Percentiles rank a stretch among this genome's conserved stretches.
phyloP scores from a whole-genome alignment of 495 filamentous ascomycete genomes.

The Amniculicola lignicola region DNA sequence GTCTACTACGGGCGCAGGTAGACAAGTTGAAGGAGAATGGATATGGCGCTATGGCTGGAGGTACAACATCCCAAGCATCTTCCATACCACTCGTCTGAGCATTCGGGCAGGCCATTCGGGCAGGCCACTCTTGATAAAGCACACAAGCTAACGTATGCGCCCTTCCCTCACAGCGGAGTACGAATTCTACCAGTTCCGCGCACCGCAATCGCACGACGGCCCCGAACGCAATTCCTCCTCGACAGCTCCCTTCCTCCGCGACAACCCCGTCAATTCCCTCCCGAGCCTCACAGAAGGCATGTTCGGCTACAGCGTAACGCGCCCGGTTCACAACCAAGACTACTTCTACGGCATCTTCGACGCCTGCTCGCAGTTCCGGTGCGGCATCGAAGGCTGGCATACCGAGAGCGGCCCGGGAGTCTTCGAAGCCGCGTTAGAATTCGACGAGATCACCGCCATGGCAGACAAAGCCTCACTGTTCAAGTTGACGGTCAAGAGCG shows the following conservation, averaged over 20 bases:
- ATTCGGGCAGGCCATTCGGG: slow-evolving; percentile 1
- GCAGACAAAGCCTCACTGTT: slow-evolving; percentile 88
- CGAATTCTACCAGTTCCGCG: slow-evolving; percentile 93
- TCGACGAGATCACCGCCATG: slow-evolving; percentile 77
- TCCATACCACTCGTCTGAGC: not conserved
- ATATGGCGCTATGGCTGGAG: slow-evolving; percentile 86
- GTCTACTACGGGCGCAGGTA: slow-evolving; percentile 63
- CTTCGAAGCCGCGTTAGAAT: slow-evolving; percentile 91
- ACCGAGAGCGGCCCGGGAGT: slow-evolving; percentile 95
- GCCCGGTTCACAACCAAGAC: slow-evolving; percentile 86
- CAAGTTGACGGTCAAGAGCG: slow-evolving; percentile 85
- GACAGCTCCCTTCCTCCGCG: slow-evolving; percentile 67
- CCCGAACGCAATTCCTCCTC: slow-evolving; percentile 62
- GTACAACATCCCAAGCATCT: slow-evolving; percentile 48
- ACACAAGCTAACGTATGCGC: slow-evolving; percentile 2
- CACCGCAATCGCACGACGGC: slow-evolving; percentile 51
- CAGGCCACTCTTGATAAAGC: not conserved
- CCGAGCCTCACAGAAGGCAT: slow-evolving; percentile 89
- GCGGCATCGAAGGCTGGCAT: slow-evolving; percentile 93
- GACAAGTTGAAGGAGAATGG: slow-evolving; percentile 65
- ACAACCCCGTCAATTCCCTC: slow-evolving; percentile 68
- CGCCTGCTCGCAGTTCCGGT: slow-evolving; percentile 74
- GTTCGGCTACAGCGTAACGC: slow-evolving; percentile 96
- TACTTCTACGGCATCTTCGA: slow-evolving; percentile 93
- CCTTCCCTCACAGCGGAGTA: slow-evolving; percentile 67